These are phyloP conservation scores for Vigna angularis DNA, from an alignment of 306 rosid genomes.

Conservation along the genomic window DNA sequence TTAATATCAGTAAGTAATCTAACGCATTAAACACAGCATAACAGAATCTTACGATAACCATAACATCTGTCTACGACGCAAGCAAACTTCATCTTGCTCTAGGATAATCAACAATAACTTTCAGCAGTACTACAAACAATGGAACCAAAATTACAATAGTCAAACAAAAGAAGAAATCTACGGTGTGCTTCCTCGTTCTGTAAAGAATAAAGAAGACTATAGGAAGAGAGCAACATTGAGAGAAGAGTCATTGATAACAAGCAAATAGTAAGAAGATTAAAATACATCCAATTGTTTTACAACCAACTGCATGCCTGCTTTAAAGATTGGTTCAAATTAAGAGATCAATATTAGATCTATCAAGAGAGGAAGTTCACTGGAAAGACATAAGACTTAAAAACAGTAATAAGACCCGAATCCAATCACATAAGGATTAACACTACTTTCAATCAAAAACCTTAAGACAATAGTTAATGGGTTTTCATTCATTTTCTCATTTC, in stretches of 20 bases:
- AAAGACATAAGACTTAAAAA: no score
- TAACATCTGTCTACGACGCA: neutral
- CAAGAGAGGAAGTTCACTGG: no score
- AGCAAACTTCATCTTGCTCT: slow-evolving; percentile 8
- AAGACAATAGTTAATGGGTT: neutral
- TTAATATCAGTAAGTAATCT: neutral
- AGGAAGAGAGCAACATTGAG: neutral
- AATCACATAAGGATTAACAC: no score
- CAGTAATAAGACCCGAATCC: no score
- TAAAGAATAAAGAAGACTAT: slow-evolving; percentile 21
- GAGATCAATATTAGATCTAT: neutral
- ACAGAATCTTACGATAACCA: neutral
- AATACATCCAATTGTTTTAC: neutral
- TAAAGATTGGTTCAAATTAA: slow-evolving; percentile 14
- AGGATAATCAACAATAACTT: slow-evolving; percentile 18
- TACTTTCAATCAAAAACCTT: no score
- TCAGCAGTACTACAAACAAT: neutral
- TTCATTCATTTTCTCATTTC: no score
- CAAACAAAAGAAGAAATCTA: slow-evolving; percentile 9
- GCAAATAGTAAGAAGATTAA: neutral
- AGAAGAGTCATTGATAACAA: neutral
- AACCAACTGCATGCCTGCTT: neutral
- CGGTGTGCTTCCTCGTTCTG: neutral
- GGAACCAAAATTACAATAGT: slow-evolving; percentile 23
- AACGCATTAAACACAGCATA: neutral